Conservation (phyloP, 352 stramenopile species). For the Globisporangium alternatum region DNA sequence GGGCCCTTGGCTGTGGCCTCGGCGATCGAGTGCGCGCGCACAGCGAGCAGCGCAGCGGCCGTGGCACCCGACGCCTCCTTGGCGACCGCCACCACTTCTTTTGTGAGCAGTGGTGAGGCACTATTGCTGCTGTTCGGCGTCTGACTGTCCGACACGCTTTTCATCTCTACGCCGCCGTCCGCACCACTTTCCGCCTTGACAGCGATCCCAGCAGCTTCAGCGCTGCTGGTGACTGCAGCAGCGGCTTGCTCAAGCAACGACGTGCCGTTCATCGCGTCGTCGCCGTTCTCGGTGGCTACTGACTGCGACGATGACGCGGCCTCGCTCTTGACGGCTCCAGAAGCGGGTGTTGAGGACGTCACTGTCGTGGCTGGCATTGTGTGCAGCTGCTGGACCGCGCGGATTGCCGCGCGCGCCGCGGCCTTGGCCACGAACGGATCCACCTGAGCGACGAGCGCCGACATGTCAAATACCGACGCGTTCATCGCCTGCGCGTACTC, state of each 20-base stretch:
- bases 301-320: not conserved
- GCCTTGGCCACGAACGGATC: slow-evolving; percentile 74
- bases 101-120: slow-evolving; percentile 22
- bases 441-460: slow-evolving; percentile 46
- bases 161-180: slow-evolving; percentile 52
- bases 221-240: slow-evolving; percentile 33
- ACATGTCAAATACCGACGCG: slow-evolving; percentile 50
- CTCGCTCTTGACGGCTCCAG: slow-evolving; percentile 12
- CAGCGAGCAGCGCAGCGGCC: slow-evolving; percentile 53
- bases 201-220: slow-evolving; percentile 37
- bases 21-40: slow-evolving; percentile 45
- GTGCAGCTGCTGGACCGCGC: slow-evolving; percentile 63
- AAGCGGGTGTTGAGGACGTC: not conserved
- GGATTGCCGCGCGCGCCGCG: slow-evolving; percentile 60
- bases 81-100: slow-evolving; percentile 56
- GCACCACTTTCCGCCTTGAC: slow-evolving; percentile 35
- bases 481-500: slow-evolving; percentile 47
- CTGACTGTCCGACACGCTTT: slow-evolving; percentile 13
- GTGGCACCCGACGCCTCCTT: slow-evolving; percentile 65
- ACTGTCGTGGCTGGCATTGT: slow-evolving; percentile 25
- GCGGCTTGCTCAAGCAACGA: slow-evolving; percentile 37
- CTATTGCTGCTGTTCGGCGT: slow-evolving; percentile 8
- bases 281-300: slow-evolving; percentile 2
- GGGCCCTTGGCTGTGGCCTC: slow-evolving; percentile 37
- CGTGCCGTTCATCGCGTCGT: slow-evolving; percentile 10